Conservation (phyloP, 176 grass and related monocot species). For the Saccharum officinarum region DNA sequence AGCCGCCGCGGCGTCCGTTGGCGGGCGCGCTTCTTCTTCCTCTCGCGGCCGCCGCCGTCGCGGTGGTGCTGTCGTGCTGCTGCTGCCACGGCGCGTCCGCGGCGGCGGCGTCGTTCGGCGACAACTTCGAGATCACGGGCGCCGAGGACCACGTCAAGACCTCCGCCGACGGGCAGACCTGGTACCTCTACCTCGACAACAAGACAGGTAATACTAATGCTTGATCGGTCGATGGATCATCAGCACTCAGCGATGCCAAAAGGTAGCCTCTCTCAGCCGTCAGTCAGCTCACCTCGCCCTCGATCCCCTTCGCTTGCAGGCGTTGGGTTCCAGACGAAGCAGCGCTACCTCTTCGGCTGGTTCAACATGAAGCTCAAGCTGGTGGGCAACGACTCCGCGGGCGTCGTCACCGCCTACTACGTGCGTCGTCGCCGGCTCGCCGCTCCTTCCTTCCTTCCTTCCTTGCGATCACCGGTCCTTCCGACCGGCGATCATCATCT, state of each 20-base stretch:
- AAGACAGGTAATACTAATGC: constrained; percentile 49
- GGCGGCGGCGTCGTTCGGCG: constrained; percentile 55
- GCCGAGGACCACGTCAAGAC: constrained; percentile 87
- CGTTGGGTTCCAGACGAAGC: constrained; percentile 85
- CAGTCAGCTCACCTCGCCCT: background rate
- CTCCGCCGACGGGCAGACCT: constrained; percentile 90
- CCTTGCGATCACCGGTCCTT: no score
- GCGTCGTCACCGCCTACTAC: constrained; percentile 94
- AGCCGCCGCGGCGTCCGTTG: background rate
- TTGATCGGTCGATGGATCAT: background rate
- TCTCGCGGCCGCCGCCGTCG: background rate
- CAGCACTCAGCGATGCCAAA: no score
- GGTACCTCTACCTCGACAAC: constrained; percentile 94
- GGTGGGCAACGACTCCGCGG: constrained; percentile 91
- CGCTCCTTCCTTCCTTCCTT: no score
- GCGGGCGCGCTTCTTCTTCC: background rate
- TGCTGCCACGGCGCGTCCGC: constrained; percentile 2
- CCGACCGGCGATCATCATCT: background rate
- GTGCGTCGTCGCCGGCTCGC: background rate
- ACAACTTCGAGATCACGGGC: constrained; percentile 84
- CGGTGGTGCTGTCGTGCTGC: background rate
- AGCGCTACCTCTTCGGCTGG: constrained; percentile 86
- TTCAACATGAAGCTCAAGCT: constrained; percentile 99
- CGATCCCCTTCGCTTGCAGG: constrained; percentile 27
- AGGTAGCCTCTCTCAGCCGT: no score